Percentiles rank a stretch among this genome's conserved stretches.
These are phyloP conservation scores for Pigoraptor vietnamica DNA, from an alignment of 78 protist genomes.

Conservation along the genomic window DNA sequence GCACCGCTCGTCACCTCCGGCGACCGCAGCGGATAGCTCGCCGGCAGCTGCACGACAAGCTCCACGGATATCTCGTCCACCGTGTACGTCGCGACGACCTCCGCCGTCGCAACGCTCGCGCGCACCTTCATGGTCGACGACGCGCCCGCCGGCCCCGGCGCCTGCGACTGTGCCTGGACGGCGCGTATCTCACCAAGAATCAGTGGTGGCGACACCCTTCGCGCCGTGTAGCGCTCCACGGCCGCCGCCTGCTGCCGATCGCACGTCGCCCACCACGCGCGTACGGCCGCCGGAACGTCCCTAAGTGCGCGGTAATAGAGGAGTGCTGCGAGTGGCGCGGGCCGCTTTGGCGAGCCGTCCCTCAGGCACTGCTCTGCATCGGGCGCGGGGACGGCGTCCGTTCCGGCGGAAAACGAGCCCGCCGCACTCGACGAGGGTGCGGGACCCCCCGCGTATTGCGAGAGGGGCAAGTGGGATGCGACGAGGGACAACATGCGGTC, in stretches of 20 bases:
- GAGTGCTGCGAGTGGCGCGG: no score
- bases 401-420: no score
- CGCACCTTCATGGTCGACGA: not conserved
- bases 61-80: constrained; percentile 21
- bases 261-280: not conserved
- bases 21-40: constrained; percentile 23
- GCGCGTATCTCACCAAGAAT: not conserved
- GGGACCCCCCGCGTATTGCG: no score
- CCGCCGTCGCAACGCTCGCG: not conserved
- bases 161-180: not conserved
- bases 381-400: no score
- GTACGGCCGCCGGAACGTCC: no score
- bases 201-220: not conserved
- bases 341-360: no score
- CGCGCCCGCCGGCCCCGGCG: not conserved
- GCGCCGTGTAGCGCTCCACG: not conserved
- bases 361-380: no score
- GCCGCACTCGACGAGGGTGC: no score
- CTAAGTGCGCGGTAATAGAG: no score
- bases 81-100: not conserved
- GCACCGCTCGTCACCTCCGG: not conserved
- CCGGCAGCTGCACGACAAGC: constrained; percentile 7
- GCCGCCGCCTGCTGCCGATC: not conserved
- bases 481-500: no score
- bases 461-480: no score